A percentile compares a stretch with the other conserved stretches of the same genome.
Evolutionary conservation across 2,329 filamentous ascomycete genomes (phyloP).

Genomic region (Ophiostoma sp.): DNA sequence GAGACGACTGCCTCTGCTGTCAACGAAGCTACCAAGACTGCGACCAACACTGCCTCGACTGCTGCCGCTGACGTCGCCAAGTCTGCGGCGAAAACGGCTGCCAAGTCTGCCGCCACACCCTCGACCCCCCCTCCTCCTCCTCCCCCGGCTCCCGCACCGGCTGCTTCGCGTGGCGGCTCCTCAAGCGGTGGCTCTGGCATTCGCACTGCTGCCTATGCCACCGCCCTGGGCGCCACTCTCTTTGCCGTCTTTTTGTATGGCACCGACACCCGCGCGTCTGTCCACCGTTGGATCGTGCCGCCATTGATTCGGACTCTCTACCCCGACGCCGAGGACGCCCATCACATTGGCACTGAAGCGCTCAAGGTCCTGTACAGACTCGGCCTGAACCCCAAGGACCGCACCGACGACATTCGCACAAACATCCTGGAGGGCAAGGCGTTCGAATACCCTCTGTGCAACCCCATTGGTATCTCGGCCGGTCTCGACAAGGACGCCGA

Average conservation of each 20-base stretch:
- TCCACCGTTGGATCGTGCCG: conserved; percentile 68
- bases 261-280: conserved; percentile 72
- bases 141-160: background rate
- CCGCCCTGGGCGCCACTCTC: conserved; percentile 44
- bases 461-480: conserved; percentile 92
- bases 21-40: background rate
- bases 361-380: conserved; percentile 73
- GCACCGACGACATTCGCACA: conserved; percentile 49
- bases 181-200: conserved; percentile 31
- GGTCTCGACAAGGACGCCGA: conserved; percentile 94
- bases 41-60: background rate
- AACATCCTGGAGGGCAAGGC: conserved; percentile 53
- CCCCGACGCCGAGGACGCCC: conserved; percentile 86
- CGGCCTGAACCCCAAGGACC: conserved; percentile 79
- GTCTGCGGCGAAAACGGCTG: background rate
- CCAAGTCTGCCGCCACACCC: background rate
- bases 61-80: background rate
- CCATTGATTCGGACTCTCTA: conserved; percentile 65
- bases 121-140: conserved; percentile 8
- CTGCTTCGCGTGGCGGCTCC: background rate
- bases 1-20: background rate
- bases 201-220: conserved; percentile 44
- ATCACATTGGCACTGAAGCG: conserved; percentile 71
- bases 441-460: conserved; percentile 71
- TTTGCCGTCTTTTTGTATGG: conserved; percentile 63